These are phyloP conservation scores for Lachnellula subtilissima DNA, from an alignment of 2,329 filamentous ascomycete species.

Conservation along the genomic window DNA sequence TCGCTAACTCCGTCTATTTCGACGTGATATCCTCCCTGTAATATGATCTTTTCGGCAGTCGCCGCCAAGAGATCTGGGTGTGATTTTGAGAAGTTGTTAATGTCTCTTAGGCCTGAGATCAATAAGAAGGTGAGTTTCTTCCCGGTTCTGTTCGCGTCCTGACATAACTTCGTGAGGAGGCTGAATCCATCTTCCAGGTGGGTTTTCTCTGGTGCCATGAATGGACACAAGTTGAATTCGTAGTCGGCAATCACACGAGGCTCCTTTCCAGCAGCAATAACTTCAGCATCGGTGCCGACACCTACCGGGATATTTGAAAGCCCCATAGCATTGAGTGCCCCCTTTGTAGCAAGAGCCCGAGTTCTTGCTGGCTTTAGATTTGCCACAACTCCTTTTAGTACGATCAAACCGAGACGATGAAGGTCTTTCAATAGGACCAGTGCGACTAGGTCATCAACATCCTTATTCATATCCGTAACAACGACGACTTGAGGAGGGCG, in stretches of 20 bases:
- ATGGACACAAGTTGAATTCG: constrained; percentile 20
- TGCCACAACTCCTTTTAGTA: constrained; percentile 25
- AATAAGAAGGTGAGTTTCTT: constrained; percentile 24
- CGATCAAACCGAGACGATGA: constrained; percentile 22
- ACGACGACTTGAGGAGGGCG: constrained; percentile 19
- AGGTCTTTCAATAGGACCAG: constrained; percentile 28
- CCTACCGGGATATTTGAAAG: constrained; percentile 20
- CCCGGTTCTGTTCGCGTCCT: constrained; percentile 7
- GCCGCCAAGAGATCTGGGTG: constrained; percentile 11
- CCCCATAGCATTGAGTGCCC: constrained; percentile 21
- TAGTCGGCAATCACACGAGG: constrained; percentile 8
- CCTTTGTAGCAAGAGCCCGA: constrained; percentile 22
- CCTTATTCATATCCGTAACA: constrained; percentile 29
- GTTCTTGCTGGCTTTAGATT: constrained; percentile 21
- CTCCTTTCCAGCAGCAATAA: not conserved
- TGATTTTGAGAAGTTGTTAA: constrained; percentile 14
- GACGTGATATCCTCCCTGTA: constrained; percentile 25
- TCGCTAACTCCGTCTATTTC: constrained; percentile 2
- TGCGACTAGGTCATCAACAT: constrained; percentile 28
- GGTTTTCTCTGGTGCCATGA: constrained; percentile 16
- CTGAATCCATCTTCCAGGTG: constrained; percentile 10
- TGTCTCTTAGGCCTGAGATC: constrained; percentile 27
- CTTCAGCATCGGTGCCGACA: constrained; percentile 15
- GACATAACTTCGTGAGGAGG: constrained; percentile 13
- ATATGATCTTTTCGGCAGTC: constrained; percentile 13